Conservation (phyloP, 2,329 filamentous ascomycete genomes). For the Calycina herbarum region DNA sequence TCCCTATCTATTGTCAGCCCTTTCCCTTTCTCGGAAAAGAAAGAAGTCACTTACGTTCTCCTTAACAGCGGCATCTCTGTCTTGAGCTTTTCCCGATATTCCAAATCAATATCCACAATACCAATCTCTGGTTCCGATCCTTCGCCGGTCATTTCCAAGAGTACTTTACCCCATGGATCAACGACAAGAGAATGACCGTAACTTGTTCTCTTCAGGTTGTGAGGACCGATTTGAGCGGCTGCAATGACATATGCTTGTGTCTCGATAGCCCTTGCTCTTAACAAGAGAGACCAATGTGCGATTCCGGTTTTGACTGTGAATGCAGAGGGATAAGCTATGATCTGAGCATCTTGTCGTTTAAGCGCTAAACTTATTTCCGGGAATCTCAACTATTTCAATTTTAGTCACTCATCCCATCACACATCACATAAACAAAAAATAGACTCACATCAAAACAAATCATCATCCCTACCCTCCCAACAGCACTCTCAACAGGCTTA, state of each 20-base stretch:
- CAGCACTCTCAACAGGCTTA: constrained; percentile 67
- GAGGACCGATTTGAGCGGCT: constrained; percentile 76
- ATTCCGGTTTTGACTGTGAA: constrained; percentile 85
- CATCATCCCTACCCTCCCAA: constrained; percentile 75
- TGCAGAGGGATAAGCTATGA: constrained; percentile 84
- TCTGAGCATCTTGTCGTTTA: constrained; percentile 65
- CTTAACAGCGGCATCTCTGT: constrained; percentile 57
- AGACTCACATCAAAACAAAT: constrained; percentile 75
- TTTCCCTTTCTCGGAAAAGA: not conserved
- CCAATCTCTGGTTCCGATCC: constrained; percentile 46
- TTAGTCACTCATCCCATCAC: not conserved
- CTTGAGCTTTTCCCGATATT: constrained; percentile 51
- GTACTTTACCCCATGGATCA: constrained; percentile 80
- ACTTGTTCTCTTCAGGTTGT: constrained; percentile 73
- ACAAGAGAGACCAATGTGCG: constrained; percentile 81
- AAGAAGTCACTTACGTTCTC: constrained; percentile 39
- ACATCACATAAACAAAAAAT: too few species aligned
- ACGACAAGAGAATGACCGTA: constrained; percentile 87
- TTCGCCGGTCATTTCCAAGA: constrained; percentile 61
- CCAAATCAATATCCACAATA: constrained; percentile 55
- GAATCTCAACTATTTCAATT: constrained; percentile 60
- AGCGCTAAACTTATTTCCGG: constrained; percentile 72
- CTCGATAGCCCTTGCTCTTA: constrained; percentile 83
- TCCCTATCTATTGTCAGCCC: constrained; percentile 24
- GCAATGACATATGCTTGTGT: constrained; percentile 86